Evolutionary conservation across 768 basidiomycete species (phyloP), one percentile per base, ranked within the genome.

Genomic region (Plicaturopsis crispa): DNA sequence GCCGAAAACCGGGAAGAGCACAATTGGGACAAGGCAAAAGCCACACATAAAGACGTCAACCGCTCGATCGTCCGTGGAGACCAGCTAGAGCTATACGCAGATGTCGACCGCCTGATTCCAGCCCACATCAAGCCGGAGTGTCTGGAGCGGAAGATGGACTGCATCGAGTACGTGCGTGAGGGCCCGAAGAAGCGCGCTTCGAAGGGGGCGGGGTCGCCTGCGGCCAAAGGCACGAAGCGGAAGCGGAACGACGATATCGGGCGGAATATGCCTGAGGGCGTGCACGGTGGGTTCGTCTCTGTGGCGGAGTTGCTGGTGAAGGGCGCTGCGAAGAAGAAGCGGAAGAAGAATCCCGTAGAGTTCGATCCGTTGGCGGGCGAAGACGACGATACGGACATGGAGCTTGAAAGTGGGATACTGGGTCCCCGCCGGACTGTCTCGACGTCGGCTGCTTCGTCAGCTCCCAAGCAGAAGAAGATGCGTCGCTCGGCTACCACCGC

Each of bases 31-130:
- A 85, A 82, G 47, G 92, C 96, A 0, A 80, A 89, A 49, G 78
- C 73, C 30, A 78, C 77, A 2, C 94, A 99, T 61, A 75, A 80
- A 44, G 80, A 88, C 48, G 87, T 98, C 2, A 94, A 98, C 55
- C 80, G 76, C 49, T 73, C 81, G 30, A 96, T 99, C 54, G 72
- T 81, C 35, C 78, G 80, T 39, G 91, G 91, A 18, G 81, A 86
- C 38, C 72, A 84, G 45, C 77, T 96, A 22, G 92, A 98, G 56
- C 71, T 98, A 7, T 99, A 91, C 50, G 80, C 72, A n/a, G 96
- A 99, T 55, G 87, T 94, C 36, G 76, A 80, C 41, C 84, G 90
- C 0, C 65, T 99, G 8, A 63, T 98, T 3, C 92, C 94, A 0
- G 75, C 72, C 24, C 71, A 86, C 44, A 60, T 82, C 45, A 80